These are phyloP conservation scores for Medakamo hakoo DNA, from an alignment of 139 green algal genomes.

Conservation along the genomic window DNA sequence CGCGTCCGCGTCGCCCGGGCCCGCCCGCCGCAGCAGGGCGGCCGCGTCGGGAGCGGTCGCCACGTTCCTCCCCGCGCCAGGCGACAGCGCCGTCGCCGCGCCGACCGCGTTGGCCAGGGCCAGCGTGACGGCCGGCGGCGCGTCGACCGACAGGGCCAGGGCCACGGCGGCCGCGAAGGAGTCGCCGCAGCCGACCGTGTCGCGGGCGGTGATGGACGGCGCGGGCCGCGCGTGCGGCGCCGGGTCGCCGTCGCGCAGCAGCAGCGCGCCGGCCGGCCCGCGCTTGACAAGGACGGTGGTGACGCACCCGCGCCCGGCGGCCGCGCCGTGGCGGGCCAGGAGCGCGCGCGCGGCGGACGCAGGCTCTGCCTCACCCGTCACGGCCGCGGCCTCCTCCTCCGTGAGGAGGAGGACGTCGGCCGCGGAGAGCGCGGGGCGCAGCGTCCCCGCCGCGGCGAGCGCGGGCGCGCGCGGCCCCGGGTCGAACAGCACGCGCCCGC, in stretches of 20 bases:
- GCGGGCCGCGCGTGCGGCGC: constrained; percentile 7
- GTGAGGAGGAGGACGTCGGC: constrained; percentile 75
- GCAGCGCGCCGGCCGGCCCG: constrained; percentile 48
- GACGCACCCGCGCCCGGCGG: constrained; percentile 59
- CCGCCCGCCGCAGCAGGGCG: constrained; percentile 7
- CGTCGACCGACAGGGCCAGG: constrained; percentile 48
- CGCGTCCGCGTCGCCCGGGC: constrained; percentile 4
- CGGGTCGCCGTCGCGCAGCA: constrained; percentile 13
- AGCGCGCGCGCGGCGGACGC: constrained; percentile 35
- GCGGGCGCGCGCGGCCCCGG: constrained; percentile 57
- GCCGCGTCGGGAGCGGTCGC: constrained; percentile 20
- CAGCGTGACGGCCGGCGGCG: constrained; percentile 36
- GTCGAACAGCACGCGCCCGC: constrained; percentile 89
- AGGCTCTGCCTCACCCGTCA: constrained; percentile 51
- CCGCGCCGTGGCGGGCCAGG: constrained; percentile 23
- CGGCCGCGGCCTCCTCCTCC: constrained; percentile 53
- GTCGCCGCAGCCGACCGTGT: constrained; percentile 96
- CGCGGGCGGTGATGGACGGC: constrained; percentile 59
- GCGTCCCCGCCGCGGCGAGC: constrained; percentile 26
- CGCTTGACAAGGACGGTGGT: constrained; percentile 53
- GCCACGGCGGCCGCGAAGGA: constrained; percentile 79
- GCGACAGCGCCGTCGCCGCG: constrained; percentile 67
- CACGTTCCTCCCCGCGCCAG: constrained; percentile 79
- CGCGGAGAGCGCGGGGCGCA: constrained; percentile 50
- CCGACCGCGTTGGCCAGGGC: constrained; percentile 87